A percentile compares a stretch with the other conserved stretches of the same genome.
phyloP scores from a whole-genome alignment of 495 filamentous ascomycete genomes.

The Xylaria bambusicola region DNA sequence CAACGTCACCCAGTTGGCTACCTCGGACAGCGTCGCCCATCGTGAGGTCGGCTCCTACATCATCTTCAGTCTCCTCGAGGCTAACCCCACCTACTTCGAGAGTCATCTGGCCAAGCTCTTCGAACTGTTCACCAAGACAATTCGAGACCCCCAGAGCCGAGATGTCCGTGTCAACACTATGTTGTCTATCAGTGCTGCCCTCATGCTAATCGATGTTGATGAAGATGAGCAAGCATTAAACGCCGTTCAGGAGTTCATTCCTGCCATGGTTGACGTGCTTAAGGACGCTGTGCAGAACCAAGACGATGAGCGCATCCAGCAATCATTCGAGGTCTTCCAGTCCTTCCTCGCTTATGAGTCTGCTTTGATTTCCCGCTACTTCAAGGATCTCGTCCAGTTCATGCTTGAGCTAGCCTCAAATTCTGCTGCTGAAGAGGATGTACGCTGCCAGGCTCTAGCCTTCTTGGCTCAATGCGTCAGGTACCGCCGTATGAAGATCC shows the following conservation, averaged over 20 bases:
- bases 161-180: conserved; percentile 95
- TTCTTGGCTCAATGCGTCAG: conserved; percentile 91
- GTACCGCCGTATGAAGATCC: conserved; percentile 94
- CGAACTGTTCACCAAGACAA: conserved; percentile 80
- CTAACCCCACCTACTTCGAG: conserved; percentile 73
- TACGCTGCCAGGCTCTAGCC: conserved; percentile 82
- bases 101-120: conserved; percentile 79
- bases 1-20: conserved; percentile 71
- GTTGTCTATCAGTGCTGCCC: conserved; percentile 84
- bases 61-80: conserved; percentile 86
- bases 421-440: conserved; percentile 75
- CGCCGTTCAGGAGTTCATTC: conserved; percentile 74
- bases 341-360: conserved; percentile 88
- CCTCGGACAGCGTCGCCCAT: conserved; percentile 69
- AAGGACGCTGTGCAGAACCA: conserved; percentile 75
- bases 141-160: conserved; percentile 84
- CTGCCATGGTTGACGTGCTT: conserved; percentile 85
- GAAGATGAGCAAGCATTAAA: conserved; percentile 72
- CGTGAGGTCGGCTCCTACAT: conserved; percentile 92
- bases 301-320: conserved; percentile 83
- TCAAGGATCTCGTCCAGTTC: conserved; percentile 88
- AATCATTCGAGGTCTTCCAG: conserved; percentile 97
- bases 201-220: conserved; percentile 84
- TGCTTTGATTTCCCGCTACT: conserved; percentile 77
- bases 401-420: conserved; percentile 86